Conservation (phyloP, 192 early-diverging fungal genomes). For the Coemansia sp. region DNA sequence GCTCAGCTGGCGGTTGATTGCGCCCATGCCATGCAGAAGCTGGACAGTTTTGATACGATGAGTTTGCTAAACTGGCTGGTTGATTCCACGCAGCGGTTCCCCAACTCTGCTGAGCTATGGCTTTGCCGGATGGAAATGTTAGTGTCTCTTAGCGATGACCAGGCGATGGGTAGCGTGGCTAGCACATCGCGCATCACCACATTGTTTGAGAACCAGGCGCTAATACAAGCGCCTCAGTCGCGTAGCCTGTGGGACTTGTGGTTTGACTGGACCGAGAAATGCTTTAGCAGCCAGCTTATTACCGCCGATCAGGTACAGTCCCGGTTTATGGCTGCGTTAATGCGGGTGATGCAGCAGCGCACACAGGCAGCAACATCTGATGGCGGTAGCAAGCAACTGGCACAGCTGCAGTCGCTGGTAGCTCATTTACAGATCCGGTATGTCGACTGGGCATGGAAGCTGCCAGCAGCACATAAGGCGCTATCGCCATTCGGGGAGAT, state of each 20-base stretch:
- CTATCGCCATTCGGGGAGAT: constrained; percentile 4
- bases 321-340: constrained; percentile 51
- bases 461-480: constrained; percentile 11
- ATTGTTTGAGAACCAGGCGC: constrained; percentile 48
- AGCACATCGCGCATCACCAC: constrained; percentile 37
- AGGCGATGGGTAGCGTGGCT: not conserved
- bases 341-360: constrained; percentile 45
- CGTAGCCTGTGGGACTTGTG: constrained; percentile 48
- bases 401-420: constrained; percentile 53
- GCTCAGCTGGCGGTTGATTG: constrained; percentile 54
- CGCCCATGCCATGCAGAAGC: not conserved
- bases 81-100: constrained; percentile 24
- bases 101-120: constrained; percentile 31
- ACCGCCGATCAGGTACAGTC: constrained; percentile 48
- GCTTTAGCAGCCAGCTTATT: not conserved
- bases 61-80: constrained; percentile 35
- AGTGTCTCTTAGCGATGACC: not conserved
- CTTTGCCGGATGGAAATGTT: constrained; percentile 13
- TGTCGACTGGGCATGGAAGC: constrained; percentile 56
- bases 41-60: not conserved
- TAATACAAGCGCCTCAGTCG: constrained; percentile 25
- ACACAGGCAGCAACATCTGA: constrained; percentile 40
- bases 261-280: constrained; percentile 39
- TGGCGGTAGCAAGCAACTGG: constrained; percentile 50
- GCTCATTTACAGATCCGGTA: constrained; percentile 56